These are phyloP conservation scores for Cercophora samala DNA, from an alignment of 495 filamentous ascomycete species.

Conservation along the genomic window DNA sequence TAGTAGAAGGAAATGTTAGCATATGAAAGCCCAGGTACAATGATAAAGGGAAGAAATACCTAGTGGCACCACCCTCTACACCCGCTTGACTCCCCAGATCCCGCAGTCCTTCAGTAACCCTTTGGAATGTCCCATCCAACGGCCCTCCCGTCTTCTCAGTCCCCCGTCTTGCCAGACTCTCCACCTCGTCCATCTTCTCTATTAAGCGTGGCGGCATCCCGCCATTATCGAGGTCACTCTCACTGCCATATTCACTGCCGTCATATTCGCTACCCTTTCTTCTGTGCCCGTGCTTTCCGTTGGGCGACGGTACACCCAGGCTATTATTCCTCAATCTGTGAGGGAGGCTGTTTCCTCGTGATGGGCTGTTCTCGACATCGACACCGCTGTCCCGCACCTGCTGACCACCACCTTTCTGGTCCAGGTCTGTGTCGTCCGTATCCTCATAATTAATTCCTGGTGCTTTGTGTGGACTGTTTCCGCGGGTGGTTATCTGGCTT, in stretches of 20 bases:
- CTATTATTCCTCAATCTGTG: slow-evolving; percentile 25
- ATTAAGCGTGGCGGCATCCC: slow-evolving; percentile 72
- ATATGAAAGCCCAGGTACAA: neutral
- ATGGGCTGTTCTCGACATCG: slow-evolving; percentile 38
- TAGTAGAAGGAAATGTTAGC: slow-evolving; percentile 30
- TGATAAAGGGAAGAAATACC: slow-evolving; percentile 45
- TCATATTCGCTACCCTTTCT: slow-evolving; percentile 54
- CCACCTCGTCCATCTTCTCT: slow-evolving; percentile 71
- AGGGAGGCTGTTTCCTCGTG: slow-evolving; percentile 20
- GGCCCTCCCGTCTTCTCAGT: slow-evolving; percentile 68
- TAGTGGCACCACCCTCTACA: slow-evolving; percentile 74
- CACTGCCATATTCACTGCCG: slow-evolving; percentile 61
- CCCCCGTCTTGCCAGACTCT: slow-evolving; percentile 68
- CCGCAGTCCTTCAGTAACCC: slow-evolving; percentile 68
- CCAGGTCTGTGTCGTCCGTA: slow-evolving; percentile 16
- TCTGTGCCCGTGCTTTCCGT: slow-evolving; percentile 34
- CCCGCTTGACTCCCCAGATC: slow-evolving; percentile 78
- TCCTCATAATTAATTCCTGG: slow-evolving; percentile 31
- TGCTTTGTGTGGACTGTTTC: slow-evolving; percentile 24
- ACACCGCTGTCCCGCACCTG: slow-evolving; percentile 43
- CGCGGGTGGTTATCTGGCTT: neutral
- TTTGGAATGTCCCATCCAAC: slow-evolving; percentile 63
- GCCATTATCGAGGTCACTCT: slow-evolving; percentile 68
- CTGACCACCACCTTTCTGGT: slow-evolving; percentile 13
- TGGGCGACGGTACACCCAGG: slow-evolving; percentile 39